These are phyloP conservation scores for Rhizopus arrhizus DNA, from an alignment of 371 early-diverging fungal species.

Conservation along the genomic window DNA sequence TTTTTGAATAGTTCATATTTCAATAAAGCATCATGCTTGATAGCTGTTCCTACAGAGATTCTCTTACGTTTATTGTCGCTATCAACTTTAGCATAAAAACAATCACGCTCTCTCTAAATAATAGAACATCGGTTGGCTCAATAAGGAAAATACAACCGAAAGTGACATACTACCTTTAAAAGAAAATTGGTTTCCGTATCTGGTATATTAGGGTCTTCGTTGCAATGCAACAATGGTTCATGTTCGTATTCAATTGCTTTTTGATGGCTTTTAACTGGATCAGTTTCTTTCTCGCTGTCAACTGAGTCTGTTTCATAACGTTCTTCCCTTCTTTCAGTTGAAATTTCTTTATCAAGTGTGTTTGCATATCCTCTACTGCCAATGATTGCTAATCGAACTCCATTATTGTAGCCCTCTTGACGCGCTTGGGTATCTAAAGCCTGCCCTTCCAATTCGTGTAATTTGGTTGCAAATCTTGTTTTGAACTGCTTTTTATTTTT, in stretches of 20 bases:
- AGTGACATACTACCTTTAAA: constrained; percentile 8
- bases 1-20: constrained; percentile 12
- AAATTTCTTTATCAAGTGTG: not conserved
- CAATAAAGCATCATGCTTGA: constrained; percentile 12
- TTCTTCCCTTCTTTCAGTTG: constrained; percentile 6
- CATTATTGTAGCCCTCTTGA: constrained; percentile 6
- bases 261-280: constrained; percentile 86
- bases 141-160: constrained; percentile 5
- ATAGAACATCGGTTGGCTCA: constrained; percentile 5
- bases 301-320: not conserved
- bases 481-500: not conserved
- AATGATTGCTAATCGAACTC: not conserved
- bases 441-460: not conserved
- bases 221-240: constrained; percentile 4
- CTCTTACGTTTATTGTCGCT: constrained; percentile 1
- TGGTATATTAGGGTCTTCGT: constrained; percentile 2
- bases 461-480: not conserved
- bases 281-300: constrained; percentile 60
- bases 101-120: constrained; percentile 11
- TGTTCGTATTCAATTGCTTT: constrained; percentile 45
- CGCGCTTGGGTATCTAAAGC: not conserved
- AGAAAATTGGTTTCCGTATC: constrained; percentile 3
- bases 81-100: constrained; percentile 6
- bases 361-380: not conserved
- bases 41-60: constrained; percentile 11